These are phyloP conservation scores for Aspergillus ellipticus DNA, from an alignment of 495 filamentous ascomycete genomes.

Conservation along the genomic window DNA sequence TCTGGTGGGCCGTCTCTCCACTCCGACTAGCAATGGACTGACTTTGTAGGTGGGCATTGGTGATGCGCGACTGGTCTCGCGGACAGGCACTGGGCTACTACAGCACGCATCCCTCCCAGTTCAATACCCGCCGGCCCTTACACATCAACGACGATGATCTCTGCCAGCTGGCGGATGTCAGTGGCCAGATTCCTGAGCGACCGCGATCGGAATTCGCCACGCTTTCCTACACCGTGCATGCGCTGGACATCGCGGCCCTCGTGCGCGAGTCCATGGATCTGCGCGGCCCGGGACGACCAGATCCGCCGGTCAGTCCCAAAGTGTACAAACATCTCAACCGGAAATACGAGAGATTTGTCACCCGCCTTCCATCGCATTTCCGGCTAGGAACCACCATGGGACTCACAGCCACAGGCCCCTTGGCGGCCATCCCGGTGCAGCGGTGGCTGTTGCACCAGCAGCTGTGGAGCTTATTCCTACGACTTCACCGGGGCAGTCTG, in stretches of 20 bases:
- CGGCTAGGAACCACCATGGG: slow-evolving; percentile 22
- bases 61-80: slow-evolving; percentile 25
- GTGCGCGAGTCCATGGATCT: slow-evolving; percentile 25
- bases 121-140: slow-evolving; percentile 24
- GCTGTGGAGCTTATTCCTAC: slow-evolving; percentile 28
- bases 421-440: slow-evolving; percentile 26
- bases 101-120: slow-evolving; percentile 23
- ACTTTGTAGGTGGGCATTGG: slow-evolving; percentile 25
- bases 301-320: no score
- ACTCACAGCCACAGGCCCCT: slow-evolving; percentile 17
- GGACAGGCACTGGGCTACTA: slow-evolving; percentile 25
- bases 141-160: slow-evolving; percentile 28
- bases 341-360: slow-evolving; percentile 20
- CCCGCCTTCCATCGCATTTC: slow-evolving; percentile 23
- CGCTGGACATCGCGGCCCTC: slow-evolving; percentile 18
- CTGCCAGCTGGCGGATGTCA: background rate
- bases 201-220: slow-evolving; percentile 29
- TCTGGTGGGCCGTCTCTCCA: background rate
- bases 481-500: slow-evolving; percentile 22
- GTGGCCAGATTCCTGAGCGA: slow-evolving; percentile 17
- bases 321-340: background rate
- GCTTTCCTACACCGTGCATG: slow-evolving; percentile 27
- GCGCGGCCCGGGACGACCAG: background rate
- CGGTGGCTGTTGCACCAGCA: slow-evolving; percentile 34
- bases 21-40: background rate